Evolutionary conservation across 352 stramenopile genomes (phyloP).

Genomic region (Pythium sp.): DNA sequence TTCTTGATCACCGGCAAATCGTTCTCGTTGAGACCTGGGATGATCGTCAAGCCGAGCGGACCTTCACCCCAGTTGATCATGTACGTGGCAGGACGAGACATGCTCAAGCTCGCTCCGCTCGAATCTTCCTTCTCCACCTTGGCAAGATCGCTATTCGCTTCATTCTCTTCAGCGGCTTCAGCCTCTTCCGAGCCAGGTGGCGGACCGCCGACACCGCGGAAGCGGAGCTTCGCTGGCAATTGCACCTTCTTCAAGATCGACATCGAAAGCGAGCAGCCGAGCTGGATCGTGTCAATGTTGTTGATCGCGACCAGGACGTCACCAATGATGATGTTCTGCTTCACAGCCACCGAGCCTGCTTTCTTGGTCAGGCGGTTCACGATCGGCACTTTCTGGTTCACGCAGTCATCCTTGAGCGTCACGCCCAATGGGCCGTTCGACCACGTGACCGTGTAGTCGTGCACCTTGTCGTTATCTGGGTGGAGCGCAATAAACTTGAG

Average conservation of each 20-base stretch:
- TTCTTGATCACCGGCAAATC: constrained; percentile 88
- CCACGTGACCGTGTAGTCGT: constrained; percentile 87
- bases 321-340: constrained; percentile 87
- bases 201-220: constrained; percentile 75
- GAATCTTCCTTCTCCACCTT: constrained; percentile 23
- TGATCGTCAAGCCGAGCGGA: constrained; percentile 81
- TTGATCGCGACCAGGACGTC: constrained; percentile 87
- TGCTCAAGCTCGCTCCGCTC: constrained; percentile 34
- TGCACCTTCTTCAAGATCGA: constrained; percentile 89
- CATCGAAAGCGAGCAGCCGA: constrained; percentile 85
- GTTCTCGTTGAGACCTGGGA: constrained; percentile 71
- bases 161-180: constrained; percentile 17
- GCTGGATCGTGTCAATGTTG: constrained; percentile 88
- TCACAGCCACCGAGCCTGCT: constrained; percentile 78
- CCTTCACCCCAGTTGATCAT: constrained; percentile 79
- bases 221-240: constrained; percentile 76
- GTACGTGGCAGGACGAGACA: constrained; percentile 68
- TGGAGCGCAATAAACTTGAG: constrained; percentile 77
- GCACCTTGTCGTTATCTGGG: constrained; percentile 60
- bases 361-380: constrained; percentile 88
- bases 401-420: constrained; percentile 83
- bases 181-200: constrained; percentile 25
- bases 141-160: constrained; percentile 23
- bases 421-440: constrained; percentile 83
- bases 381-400: constrained; percentile 83